Percentiles rank a stretch among this genome's conserved stretches.
These are phyloP conservation scores for Fusarium sp. DNA, from an alignment of 2,329 filamentous ascomycete genomes.

Conservation along the genomic window DNA sequence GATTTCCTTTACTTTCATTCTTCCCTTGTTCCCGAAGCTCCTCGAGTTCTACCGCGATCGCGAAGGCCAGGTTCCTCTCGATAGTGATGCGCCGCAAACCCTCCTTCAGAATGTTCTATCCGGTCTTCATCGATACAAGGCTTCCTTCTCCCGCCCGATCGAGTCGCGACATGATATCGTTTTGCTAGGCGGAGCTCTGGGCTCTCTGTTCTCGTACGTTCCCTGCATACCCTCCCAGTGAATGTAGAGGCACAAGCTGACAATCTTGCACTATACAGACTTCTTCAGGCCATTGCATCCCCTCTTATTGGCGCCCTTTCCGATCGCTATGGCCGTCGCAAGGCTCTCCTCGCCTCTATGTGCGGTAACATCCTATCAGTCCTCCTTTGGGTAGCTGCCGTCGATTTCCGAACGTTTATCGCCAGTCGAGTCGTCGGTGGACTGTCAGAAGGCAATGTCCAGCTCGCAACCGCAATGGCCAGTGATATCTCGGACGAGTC, in stretches of 20 bases:
- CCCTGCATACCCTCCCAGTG: neutral
- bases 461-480: conserved; percentile 94
- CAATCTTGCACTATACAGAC: conserved; percentile 57
- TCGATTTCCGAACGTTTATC: conserved; percentile 95
- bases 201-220: conserved; percentile 83
- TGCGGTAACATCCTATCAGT: conserved; percentile 92
- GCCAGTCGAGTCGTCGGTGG: conserved; percentile 94
- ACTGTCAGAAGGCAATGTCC: conserved; percentile 95
- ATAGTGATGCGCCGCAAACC: conserved; percentile 65
- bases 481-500: conserved; percentile 92
- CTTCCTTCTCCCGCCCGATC: conserved; percentile 90
- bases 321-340: conserved; percentile 87
- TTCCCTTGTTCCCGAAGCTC: conserved; percentile 93
- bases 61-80: conserved; percentile 68
- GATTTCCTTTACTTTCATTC: conserved; percentile 99
- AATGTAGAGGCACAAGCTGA: conserved; percentile 6
- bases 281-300: conserved; percentile 92
- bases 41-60: conserved; percentile 95
- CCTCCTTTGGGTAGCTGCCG: conserved; percentile 91
- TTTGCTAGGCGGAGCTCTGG: conserved; percentile 90
- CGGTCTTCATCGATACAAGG: conserved; percentile 94
- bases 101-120: conserved; percentile 82
- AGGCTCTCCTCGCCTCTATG: conserved; percentile 92
- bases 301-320: conserved; percentile 91
- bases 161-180: conserved; percentile 98